Base-by-base conservation (phyloP, 2,329 filamentous ascomycete species). In the Cercospora sp. region DNA sequence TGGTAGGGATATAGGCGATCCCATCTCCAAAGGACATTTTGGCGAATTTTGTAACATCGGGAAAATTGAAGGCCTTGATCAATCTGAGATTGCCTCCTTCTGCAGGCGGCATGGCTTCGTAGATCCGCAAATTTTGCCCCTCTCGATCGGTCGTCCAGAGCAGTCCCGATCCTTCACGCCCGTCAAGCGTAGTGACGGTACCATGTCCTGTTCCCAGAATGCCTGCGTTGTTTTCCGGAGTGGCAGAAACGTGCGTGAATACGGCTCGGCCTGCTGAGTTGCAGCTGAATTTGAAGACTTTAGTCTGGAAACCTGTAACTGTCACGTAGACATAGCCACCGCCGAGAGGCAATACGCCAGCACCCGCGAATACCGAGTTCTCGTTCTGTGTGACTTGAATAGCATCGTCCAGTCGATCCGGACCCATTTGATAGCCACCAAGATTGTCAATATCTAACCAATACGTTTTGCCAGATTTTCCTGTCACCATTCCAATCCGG, bases 361-460 rank as follows among this genome's bases (percentile, higher is more conserved):
- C 65, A 23, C 51, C 65, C 16, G 65, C 48, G 18, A 57, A 67
- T 5, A 67, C 65, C 6, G 65, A 59, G 12, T 67, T 67, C 60
- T 67, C 65, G 13, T 67, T 55, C 16, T 67, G 60, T 12, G 53
- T 58, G 8, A 67, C 65, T 53, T 67, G 65, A 7, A 67, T 67
- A n/a, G 65, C 65, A 58, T 33, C 60, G n/a, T 67, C 65, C 3
- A 67, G 36, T 23, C 65, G 33, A 63, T 67, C 55, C 10, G 60
- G 16, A 12, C 65, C 65, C 51, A 67, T 63, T 48, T 67, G 65
- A 12, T 67, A 67, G 59, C 65, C 65, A n/a, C 65, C 65, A 8
- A 67, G 65, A 12, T 64, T 40, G 28, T 67, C 65, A 3, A 64
- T 26, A 26, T 67, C 55, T 10, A 67, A 36, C 65, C 65, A 67